Base-by-base conservation (phyloP, 2,329 filamentous ascomycete species). In the Zalaria sp. region DNA sequence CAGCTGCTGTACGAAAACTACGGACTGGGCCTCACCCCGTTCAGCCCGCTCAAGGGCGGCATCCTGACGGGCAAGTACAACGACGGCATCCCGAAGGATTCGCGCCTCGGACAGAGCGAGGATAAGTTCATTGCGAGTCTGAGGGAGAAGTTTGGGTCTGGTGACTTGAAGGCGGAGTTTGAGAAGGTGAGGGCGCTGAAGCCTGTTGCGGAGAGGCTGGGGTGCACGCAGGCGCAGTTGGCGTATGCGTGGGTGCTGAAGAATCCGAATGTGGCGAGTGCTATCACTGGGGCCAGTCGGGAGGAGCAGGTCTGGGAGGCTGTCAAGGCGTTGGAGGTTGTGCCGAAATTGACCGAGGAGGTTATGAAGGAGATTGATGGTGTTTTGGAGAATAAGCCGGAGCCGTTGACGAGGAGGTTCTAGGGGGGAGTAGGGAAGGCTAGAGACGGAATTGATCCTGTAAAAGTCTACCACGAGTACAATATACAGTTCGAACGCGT, bases 51-150 rank as follows among this genome's bases (percentile, higher is more conserved):
- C 11, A 68, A 70, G 47, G 62, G 64, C 39, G 78, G 78, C 18
- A 66, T 81, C 45, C 61, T 82, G 47, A 76, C 75, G 0, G 79
- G 78, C 37, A 82, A 82, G 59, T 82, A 82, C 61, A 77, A 75
- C 56, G 62, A 78, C 49, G 74, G 73, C 27, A 72, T 79, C 34
- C 75, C 76, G 4, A 61, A 69, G 3, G 71, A 71, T 47, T 76
- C 72, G n/a, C 66, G 79, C 27, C 65, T 79, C 44, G 69, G 69
- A 8, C 66, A 69, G 50, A 68, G 68, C 35, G 64, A 71, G 40
- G 68, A 79, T 46, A 65, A 70, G 40, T 79, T 71, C 54, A 67
- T 79, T 40, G 70, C 73, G 38, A 60, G 59, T 37, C 78, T 75
- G 72, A 65, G 73, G 39, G 62, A 59, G 40, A 57, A 74, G 39